Conservation (phyloP, 768 basidiomycete genomes). For the Butyriboletus loyo region DNA sequence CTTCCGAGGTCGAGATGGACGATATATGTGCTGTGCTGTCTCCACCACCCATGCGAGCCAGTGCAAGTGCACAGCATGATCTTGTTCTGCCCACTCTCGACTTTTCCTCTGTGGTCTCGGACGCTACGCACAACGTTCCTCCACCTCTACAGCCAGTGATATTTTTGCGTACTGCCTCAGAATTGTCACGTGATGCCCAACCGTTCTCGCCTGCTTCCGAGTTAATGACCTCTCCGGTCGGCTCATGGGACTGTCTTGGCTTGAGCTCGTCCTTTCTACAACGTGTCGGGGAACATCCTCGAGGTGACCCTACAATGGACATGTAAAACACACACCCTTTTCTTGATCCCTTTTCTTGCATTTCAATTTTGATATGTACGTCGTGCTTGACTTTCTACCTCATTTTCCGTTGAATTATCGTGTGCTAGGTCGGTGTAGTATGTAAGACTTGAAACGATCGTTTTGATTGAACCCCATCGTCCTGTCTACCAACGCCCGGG, state of each 20-base stretch:
- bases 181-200: conserved; percentile 15
- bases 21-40: conserved; percentile 4
- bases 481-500: background rate
- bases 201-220: background rate
- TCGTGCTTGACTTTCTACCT: background rate
- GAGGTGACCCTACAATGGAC: background rate
- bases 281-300: background rate
- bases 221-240: background rate
- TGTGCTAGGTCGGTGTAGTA: background rate
- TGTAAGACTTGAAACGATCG: background rate
- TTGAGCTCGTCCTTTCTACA: conserved; percentile 21
- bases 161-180: conserved; percentile 23
- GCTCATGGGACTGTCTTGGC: conserved; percentile 20
- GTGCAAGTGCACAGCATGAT: conserved; percentile 58
- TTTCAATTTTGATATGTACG: background rate
- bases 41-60: conserved; percentile 15
- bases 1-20: conserved; percentile 8
- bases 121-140: background rate
- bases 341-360: background rate
- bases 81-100: conserved; percentile 78
- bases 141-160: conserved; percentile 14
- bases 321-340: background rate
- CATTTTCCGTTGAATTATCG: background rate
- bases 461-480: background rate
- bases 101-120: conserved; percentile 51